Conservation (phyloP, 1,284 basidiomycete genomes). For the Ganoderma boninense region DNA sequence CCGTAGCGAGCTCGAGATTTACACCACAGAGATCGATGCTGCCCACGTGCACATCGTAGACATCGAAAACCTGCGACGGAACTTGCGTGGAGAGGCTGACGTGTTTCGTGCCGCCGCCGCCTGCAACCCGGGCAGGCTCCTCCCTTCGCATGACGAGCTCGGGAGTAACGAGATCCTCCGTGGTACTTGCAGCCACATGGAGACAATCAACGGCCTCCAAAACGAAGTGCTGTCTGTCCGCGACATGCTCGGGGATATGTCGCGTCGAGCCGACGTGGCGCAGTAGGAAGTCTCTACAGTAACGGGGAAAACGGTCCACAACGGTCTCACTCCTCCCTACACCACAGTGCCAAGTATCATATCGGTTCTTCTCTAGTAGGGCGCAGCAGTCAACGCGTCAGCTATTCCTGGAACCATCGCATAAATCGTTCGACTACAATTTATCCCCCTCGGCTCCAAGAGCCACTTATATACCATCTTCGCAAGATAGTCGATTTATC, state of each 20-base stretch:
- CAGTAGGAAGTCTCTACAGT: constrained; percentile 75
- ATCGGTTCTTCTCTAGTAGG: too few relatives aligned
- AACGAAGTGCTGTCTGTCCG: constrained; percentile 78
- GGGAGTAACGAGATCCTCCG: constrained; percentile 81
- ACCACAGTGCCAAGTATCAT: too few relatives aligned
- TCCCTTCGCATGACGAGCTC: constrained; percentile 85
- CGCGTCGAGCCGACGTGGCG: constrained; percentile 73
- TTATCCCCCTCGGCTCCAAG: too few relatives aligned
- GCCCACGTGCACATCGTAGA: constrained; percentile 71
- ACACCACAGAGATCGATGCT: constrained; percentile 77
- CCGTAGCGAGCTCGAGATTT: constrained; percentile 80
- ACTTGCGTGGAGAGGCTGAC: constrained; percentile 91
- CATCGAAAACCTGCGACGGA: constrained; percentile 87
- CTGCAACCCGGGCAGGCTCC: constrained; percentile 82
- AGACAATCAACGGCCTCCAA: constrained; percentile 85
- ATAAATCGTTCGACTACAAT: too few relatives aligned
- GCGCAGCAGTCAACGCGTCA: too few relatives aligned
- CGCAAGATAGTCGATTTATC: too few relatives aligned
- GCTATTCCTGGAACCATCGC: too few relatives aligned
- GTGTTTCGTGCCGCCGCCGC: constrained; percentile 85
- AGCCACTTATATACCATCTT: too few relatives aligned
- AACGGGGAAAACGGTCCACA: too few relatives aligned
- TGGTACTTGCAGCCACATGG: constrained; percentile 76
- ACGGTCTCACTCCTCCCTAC: too few relatives aligned
- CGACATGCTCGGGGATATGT: constrained; percentile 81